A percentile compares a stretch with the other conserved stretches of the same genome.
Evolutionary conservation across 2,329 filamentous ascomycete species (phyloP).

Genomic region (Colletotrichum acutatum): DNA sequence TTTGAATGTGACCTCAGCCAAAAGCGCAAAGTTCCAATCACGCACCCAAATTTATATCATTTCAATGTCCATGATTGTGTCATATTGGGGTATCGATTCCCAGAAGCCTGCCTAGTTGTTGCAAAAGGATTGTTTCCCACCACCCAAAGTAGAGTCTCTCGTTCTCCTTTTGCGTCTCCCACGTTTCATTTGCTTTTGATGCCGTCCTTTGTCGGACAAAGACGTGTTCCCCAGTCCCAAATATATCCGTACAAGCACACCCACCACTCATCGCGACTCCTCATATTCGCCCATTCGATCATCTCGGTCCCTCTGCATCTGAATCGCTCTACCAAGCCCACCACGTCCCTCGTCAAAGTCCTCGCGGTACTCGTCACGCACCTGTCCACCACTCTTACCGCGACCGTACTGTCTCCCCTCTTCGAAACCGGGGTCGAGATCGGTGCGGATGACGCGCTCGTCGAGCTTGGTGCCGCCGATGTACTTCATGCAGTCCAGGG

Average conservation of each 20-base stretch:
- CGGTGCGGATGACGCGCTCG: conserved; percentile 94
- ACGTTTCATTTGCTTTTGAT: conserved; percentile 9
- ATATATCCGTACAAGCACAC: too few relatives aligned
- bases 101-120: conserved; percentile 17
- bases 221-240: too few relatives aligned
- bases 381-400: conserved; percentile 95
- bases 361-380: conserved; percentile 96
- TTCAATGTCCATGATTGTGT: conserved; percentile 9
- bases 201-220: conserved; percentile 57
- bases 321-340: conserved; percentile 84
- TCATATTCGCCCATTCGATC: conserved; percentile 49
- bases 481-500: conserved; percentile 98
- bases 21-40: not conserved
- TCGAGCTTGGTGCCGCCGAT: conserved; percentile 98
- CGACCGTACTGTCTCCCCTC: conserved; percentile 96
- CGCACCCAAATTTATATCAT: not conserved
- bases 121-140: conserved; percentile 11
- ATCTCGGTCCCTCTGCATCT: conserved; percentile 55
- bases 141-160: not conserved
- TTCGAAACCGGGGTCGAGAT: conserved; percentile 94
- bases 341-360: conserved; percentile 96
- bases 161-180: not conserved
- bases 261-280: conserved; percentile 42
- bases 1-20: not conserved
- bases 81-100: conserved; percentile 34